These are phyloP conservation scores for Rhizopogon vesiculosus DNA, from an alignment of 768 basidiomycete species.

Conservation along the genomic window DNA sequence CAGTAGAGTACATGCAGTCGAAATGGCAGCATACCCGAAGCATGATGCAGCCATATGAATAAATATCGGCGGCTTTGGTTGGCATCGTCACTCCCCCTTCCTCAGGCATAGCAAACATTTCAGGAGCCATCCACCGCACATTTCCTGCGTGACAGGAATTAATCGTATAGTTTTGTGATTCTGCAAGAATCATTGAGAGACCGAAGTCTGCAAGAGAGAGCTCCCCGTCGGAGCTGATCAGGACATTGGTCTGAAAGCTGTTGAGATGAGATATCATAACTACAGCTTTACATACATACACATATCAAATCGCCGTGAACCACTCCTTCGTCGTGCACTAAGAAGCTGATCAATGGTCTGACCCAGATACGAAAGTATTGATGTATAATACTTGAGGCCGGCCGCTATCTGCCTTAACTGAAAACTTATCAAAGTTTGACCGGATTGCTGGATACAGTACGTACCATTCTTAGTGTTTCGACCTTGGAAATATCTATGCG, in stretches of 20 bases:
- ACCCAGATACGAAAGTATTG: neutral
- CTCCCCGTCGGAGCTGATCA: constrained; percentile 26
- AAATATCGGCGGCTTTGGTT: constrained; percentile 27
- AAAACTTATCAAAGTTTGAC: neutral
- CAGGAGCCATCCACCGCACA: constrained; percentile 35
- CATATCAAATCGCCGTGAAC: constrained; percentile 5
- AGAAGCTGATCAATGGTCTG: neutral
- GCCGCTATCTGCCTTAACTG: constrained; percentile 1
- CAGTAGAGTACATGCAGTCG: neutral
- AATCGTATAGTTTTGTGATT: constrained; percentile 30
- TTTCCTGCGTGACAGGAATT: constrained; percentile 25
- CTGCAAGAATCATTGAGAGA: constrained; percentile 30
- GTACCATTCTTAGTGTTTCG: constrained; percentile 12
- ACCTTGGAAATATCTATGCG: neutral
- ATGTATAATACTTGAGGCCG: constrained; percentile 2
- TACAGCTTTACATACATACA: constrained; percentile 2
- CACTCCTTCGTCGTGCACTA: constrained; percentile 4
- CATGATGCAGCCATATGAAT: constrained; percentile 37
- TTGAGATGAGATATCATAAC: neutral
- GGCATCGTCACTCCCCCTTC: constrained; percentile 4
- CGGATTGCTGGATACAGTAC: neutral
- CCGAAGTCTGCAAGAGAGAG: constrained; percentile 36
- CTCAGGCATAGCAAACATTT: constrained; percentile 20
- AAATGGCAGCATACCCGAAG: constrained; percentile 22
- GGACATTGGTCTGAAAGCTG: constrained; percentile 30